phyloP scores from a whole-genome alignment of 1,284 basidiomycete species.

The Sanghuangporus weigelae region DNA sequence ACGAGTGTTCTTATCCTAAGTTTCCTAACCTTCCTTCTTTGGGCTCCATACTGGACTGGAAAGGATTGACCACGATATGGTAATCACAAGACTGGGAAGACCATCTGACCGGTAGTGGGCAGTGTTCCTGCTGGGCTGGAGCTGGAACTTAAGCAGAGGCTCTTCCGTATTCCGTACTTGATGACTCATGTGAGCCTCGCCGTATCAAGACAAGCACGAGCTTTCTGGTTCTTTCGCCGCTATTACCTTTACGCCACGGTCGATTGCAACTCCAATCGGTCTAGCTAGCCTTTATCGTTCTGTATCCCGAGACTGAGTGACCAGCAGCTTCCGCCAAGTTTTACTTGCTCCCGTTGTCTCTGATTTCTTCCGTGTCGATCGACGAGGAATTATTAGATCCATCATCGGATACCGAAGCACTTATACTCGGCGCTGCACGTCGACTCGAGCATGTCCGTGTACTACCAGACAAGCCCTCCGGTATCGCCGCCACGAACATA shows the following conservation, averaged over 20 bases:
- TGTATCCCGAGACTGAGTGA: neutral
- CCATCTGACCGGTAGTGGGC: neutral
- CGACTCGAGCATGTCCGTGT: slow-evolving; percentile 8
- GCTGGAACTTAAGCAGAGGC: neutral
- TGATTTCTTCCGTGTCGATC: neutral
- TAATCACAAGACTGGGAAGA: neutral
- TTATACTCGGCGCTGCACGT: neutral
- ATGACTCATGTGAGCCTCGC: neutral
- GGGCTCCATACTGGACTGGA: too few relatives aligned
- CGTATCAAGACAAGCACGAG: neutral
- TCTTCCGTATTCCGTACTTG: neutral
- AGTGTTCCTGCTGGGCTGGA: neutral
- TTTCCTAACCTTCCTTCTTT: too few relatives aligned
- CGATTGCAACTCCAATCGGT: neutral
- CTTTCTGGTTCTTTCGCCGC: neutral
- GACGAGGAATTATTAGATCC: neutral
- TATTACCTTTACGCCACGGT: neutral
- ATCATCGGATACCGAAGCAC: neutral
- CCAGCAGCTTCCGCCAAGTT: too few relatives aligned
- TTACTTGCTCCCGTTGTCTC: neutral
- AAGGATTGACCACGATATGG: neutral
- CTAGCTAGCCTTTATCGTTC: neutral
- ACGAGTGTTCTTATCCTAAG: too few relatives aligned
- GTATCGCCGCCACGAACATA: slow-evolving; percentile 9
- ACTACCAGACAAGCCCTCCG: slow-evolving; percentile 10